phyloP scores from a whole-genome alignment of 257 asterid genomes.

The Linderniella brevidens region DNA sequence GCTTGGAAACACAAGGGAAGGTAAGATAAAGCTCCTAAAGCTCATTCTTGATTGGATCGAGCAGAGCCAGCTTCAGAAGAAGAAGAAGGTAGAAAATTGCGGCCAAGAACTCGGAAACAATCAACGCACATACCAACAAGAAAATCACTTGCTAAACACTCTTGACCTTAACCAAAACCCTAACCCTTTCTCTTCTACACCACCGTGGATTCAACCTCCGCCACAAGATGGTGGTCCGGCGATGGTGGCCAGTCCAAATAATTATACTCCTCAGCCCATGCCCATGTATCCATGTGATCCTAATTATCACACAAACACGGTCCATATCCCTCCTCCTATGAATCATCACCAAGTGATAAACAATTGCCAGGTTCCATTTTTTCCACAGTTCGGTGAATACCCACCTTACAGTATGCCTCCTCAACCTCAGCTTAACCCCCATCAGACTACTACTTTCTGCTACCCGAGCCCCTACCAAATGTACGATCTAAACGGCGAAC shows the following conservation, averaged over 20 bases:
- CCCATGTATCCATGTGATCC: no score
- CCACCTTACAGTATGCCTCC: conserved; percentile 16
- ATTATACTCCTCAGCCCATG: no score
- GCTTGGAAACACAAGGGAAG: conserved; percentile 49
- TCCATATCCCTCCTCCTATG: no score
- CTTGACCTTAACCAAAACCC: background rate
- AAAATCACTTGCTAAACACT: background rate
- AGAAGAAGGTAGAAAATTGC: conserved; percentile 8
- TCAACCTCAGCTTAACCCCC: conserved; percentile 21
- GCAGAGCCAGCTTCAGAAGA: conserved; percentile 51
- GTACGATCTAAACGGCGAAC: conserved; percentile 31
- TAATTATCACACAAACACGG: no score
- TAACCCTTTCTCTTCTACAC: background rate
- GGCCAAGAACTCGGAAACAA: background rate
- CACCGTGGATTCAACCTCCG: no score
- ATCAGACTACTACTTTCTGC: background rate
- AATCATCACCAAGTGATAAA: no score
- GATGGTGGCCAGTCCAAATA: no score
- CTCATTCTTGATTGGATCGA: conserved; percentile 85
- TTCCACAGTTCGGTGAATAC: no score
- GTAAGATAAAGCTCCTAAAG: conserved; percentile 53
- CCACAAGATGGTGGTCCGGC: no score
- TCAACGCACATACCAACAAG: background rate
- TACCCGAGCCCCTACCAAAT: conserved; percentile 29
- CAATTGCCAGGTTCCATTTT: no score